These are phyloP conservation scores for Fusarium subtropicale DNA, from an alignment of 2,329 filamentous ascomycete species.

Conservation along the genomic window DNA sequence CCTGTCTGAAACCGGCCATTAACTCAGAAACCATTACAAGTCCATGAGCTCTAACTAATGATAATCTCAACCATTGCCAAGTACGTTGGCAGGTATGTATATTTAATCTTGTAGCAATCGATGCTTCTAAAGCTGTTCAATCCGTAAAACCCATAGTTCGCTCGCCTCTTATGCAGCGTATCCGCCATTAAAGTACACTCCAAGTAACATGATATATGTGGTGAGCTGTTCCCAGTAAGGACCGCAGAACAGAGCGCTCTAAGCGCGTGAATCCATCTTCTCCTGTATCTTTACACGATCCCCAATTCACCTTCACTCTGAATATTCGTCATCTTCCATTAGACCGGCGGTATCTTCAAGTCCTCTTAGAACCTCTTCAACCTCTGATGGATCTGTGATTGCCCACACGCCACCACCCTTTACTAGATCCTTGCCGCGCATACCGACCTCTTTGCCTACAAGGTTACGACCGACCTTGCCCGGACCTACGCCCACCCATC, in stretches of 20 bases:
- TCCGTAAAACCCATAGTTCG: constrained; percentile 4
- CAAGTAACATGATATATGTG: constrained; percentile 5
- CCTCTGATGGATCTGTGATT: constrained; percentile 81
- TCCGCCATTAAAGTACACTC: constrained; percentile 23
- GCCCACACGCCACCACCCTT: constrained; percentile 95
- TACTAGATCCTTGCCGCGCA: constrained; percentile 79
- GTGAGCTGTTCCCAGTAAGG: constrained; percentile 4
- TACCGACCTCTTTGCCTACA: constrained; percentile 94
- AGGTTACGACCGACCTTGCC: constrained; percentile 94
- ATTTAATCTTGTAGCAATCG: not conserved
- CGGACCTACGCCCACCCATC: constrained; percentile 93
- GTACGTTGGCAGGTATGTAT: not conserved
- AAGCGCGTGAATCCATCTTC: constrained; percentile 17
- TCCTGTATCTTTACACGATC: not conserved
- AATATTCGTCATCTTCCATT: constrained; percentile 61
- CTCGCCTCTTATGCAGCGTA: constrained; percentile 12
- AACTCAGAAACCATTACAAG: constrained; percentile 23
- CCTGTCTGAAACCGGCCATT: constrained; percentile 39
- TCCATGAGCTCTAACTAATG: not conserved
- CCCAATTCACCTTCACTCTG: constrained; percentile 34
- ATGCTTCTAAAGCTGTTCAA: constrained; percentile 15
- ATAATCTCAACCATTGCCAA: not conserved
- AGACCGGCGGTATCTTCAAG: constrained; percentile 72
- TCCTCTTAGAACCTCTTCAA: constrained; percentile 74
- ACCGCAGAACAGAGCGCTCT: constrained; percentile 6